phyloP scores from a whole-genome alignment of 2,329 filamentous ascomycete genomes.

The Fusarium hostae region DNA sequence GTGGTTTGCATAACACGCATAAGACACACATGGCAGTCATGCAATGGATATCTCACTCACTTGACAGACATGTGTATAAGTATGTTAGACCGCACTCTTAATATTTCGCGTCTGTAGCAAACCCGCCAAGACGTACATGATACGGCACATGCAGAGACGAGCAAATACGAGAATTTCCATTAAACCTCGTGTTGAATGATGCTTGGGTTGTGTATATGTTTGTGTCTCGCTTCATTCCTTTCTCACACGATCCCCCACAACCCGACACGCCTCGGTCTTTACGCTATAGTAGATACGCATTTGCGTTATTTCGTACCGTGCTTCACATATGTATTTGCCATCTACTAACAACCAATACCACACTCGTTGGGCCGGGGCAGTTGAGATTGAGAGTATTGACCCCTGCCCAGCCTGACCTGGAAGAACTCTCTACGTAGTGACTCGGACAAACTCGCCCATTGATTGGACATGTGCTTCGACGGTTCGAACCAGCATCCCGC shows the following conservation, averaged over 20 bases:
- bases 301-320: conserved; percentile 7
- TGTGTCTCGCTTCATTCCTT: conserved; percentile 10
- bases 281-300: neutral
- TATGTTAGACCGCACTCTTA: conserved; percentile 4
- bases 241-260: neutral
- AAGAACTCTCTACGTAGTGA: neutral
- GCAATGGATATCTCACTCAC: conserved; percentile 20
- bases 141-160: neutral
- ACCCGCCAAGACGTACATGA: neutral
- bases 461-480: conserved; percentile 26
- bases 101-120: neutral
- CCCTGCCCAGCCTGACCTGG: conserved; percentile 11
- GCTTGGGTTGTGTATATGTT: conserved; percentile 8
- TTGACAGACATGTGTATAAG: neutral
- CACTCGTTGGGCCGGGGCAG: neutral
- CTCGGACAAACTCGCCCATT: neutral
- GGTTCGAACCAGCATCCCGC: conserved; percentile 11
- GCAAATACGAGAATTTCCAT: conserved; percentile 10
- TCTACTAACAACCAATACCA: neutral
- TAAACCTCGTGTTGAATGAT: conserved; percentile 9
- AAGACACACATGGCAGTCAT: conserved; percentile 16
- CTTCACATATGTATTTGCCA: neutral
- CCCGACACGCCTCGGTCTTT: no score
- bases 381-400: conserved; percentile 14
- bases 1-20: no score